phyloP scores from a whole-genome alignment of 768 basidiomycete species.

The Psilocybe subaeruginosa region DNA sequence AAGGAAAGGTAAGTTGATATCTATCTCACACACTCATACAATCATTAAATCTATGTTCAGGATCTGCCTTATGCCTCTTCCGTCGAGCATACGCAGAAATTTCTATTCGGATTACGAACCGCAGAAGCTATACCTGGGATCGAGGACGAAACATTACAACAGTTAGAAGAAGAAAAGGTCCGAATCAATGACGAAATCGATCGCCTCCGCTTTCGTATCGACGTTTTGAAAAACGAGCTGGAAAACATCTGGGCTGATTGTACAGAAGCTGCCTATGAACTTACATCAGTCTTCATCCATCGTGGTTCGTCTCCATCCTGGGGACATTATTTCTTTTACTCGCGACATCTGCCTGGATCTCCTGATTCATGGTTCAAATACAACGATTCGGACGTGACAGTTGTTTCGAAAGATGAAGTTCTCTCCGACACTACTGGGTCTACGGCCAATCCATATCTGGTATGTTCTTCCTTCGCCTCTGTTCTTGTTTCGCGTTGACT shows the following conservation, averaged over 20 bases:
- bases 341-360: constrained; percentile 78
- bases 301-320: constrained; percentile 85
- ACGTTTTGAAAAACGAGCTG: constrained; percentile 64
- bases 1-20: constrained; percentile 62
- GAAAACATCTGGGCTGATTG: constrained; percentile 78
- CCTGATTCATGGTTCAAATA: constrained; percentile 95
- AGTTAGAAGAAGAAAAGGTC: constrained; percentile 57
- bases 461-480: constrained; percentile 33
- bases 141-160: constrained; percentile 58
- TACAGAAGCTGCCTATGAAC: constrained; percentile 74
- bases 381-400: constrained; percentile 87
- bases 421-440: constrained; percentile 89
- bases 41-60: constrained; percentile 35
- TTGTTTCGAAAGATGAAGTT: constrained; percentile 80
- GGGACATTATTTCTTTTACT: constrained; percentile 97
- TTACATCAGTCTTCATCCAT: constrained; percentile 95
- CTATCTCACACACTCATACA: background rate
- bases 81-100: constrained; percentile 57
- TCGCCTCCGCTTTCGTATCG: constrained; percentile 49
- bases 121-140: constrained; percentile 46
- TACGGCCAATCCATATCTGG: constrained; percentile 89
- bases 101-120: constrained; percentile 53
- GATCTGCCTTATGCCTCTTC: constrained; percentile 61
- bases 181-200: constrained; percentile 60
- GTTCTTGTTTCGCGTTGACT: background rate